Evolutionary conservation across 805 yeast genomes (phyloP).

Genomic region (Groenewaldozyma salmanticensis): DNA sequence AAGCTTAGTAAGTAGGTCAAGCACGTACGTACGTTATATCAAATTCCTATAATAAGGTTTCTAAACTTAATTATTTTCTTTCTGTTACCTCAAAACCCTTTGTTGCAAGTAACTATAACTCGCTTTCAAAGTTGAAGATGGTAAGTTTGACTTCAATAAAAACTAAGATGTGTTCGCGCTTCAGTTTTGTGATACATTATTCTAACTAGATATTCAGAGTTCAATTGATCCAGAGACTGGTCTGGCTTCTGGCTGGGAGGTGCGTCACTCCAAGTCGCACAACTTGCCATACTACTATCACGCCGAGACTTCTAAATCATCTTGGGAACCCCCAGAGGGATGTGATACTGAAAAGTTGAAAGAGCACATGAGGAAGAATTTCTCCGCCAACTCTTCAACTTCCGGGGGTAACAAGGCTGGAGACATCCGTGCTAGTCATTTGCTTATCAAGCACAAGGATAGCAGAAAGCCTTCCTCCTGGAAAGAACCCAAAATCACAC

Average conservation of each 20-base stretch:
- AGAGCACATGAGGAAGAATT: constrained; percentile 40
- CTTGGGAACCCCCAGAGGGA: constrained; percentile 89
- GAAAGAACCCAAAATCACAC: constrained; percentile 67
- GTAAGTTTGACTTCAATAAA: no score
- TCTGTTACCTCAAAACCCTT: no score
- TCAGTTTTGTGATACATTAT: no score
- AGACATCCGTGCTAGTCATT: constrained; percentile 68
- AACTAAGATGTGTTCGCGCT: no score
- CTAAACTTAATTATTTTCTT: no score
- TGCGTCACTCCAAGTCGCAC: constrained; percentile 68
- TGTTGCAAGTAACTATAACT: no score
- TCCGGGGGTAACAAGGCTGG: constrained; percentile 28
- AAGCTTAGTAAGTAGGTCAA: no score
- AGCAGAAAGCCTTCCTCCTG: constrained; percentile 89
- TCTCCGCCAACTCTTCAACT: constrained; percentile 20
- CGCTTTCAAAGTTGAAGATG: no score
- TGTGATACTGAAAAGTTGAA: constrained; percentile 54
- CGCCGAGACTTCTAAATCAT: constrained; percentile 57
- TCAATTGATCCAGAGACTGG: constrained; percentile 46
- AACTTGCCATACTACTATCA: constrained; percentile 78
- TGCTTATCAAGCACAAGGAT: constrained; percentile 72
- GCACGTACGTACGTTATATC: no score
- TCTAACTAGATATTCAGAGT: no score
- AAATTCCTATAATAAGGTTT: no score
- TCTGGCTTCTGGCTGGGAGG: constrained; percentile 77